Evolutionary conservation across 176 grass and related monocot genomes (phyloP), one percentile per base, ranked within the genome.

Genomic region (Dactylis glomerata): DNA sequence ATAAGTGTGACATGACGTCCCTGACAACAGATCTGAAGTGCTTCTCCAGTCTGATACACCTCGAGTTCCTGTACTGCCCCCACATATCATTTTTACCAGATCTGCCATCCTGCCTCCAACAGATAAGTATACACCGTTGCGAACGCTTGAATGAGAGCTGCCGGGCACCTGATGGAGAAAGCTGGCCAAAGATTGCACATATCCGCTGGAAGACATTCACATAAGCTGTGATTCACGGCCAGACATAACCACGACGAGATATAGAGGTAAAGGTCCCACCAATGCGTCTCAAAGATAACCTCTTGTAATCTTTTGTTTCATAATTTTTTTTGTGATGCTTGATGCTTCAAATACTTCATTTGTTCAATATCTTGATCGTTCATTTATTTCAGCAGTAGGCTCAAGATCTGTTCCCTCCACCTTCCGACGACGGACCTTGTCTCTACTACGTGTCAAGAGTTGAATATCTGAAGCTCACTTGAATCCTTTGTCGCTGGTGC

Each of bases 21-120:
- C 57, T 76, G 0, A 68, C 76, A 51, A 0, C 0, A 81, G 81
- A 75, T 44, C 11, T 81, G 0, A 81, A 75, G 34, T 17, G 11
- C 24, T 9, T 86, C 2, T 54, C 84, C 0, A 22, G 10, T 62
- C 55, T 80, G 6, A 0, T 1, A 2, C 27, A 0, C 0, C 75
- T 72, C 2, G 0, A 1, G 0, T 47, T 86, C 26, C 0, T 0
- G 0, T 0, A 0, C 0, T 86, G 76, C 22, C 38, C 28, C 28
- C 79, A 86, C 8, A 72, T 86, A 62, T 22, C 40, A 62, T 49
- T 20, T 38, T 30, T 86, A 41, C 22, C 76, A 10, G 56, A 32
- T 49, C 58, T 76, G 9, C 42, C 73, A 3, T 28, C 59, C 23
- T 77, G 72, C 72, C 31, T 84, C 10, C n/a, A 31, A 6, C 14